phyloP scores from a whole-genome alignment of 2,329 filamentous ascomycete species.

The Graphilbum fragrans region DNA sequence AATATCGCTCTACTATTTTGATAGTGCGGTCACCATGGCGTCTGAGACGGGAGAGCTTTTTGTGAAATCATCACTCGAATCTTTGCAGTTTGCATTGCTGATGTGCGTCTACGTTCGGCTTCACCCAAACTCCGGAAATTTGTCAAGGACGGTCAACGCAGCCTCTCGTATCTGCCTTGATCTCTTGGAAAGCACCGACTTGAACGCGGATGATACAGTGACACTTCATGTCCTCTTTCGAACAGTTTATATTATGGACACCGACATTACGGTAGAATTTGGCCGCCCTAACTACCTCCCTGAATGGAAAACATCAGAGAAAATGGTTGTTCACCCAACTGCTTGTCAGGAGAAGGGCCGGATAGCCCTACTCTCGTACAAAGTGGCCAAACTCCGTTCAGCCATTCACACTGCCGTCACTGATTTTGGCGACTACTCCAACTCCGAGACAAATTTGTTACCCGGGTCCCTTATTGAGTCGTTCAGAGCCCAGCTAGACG shows the following conservation, averaged over 20 bases:
- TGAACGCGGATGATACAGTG: background rate
- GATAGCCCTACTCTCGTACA: background rate
- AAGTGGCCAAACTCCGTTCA: background rate
- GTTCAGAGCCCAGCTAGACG: background rate
- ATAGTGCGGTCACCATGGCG: background rate
- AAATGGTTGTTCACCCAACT: background rate
- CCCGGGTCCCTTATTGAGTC: background rate
- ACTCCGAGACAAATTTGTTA: background rate
- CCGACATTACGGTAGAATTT: background rate
- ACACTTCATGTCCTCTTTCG: background rate
- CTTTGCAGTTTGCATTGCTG: background rate
- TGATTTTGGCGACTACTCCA: background rate
- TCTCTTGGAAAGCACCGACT: slow-evolving; percentile 1
- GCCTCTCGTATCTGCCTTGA: slow-evolving; percentile 1
- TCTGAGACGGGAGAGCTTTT: background rate
- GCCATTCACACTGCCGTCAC: background rate
- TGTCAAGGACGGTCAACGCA: background rate
- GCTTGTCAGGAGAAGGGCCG: background rate
- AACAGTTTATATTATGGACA: background rate
- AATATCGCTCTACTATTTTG: background rate
- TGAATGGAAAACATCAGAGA: background rate
- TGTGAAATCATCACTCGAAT: background rate
- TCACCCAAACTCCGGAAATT: background rate
- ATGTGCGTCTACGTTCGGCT: slow-evolving; percentile 1
- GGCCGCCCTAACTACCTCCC: slow-evolving; percentile 1